phyloP scores from a whole-genome alignment of 2,329 filamentous ascomycete genomes.

The Botrytis cinerea region DNA sequence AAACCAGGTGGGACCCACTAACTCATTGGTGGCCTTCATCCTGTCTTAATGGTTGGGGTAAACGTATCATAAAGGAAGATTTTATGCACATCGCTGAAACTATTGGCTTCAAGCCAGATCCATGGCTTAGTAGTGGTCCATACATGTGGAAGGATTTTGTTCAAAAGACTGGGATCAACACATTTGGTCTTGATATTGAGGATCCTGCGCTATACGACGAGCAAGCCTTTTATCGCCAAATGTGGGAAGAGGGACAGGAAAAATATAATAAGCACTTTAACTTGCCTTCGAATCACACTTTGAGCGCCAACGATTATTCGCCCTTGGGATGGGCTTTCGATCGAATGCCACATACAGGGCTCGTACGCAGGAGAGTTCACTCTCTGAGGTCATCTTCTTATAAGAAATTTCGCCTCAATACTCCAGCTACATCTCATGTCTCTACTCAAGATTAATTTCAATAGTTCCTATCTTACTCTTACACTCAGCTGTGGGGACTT shows the following conservation, averaged over 20 bases:
- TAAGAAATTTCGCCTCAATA: not conserved
- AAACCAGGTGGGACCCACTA: not conserved
- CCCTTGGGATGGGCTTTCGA: not conserved
- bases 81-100: not conserved
- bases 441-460: not conserved
- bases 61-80: not conserved
- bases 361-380: not conserved
- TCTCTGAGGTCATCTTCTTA: not conserved
- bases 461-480: not conserved
- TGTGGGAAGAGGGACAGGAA: not conserved
- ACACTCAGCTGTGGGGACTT: no score
- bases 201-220: conserved; percentile 11
- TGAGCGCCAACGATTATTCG: not conserved
- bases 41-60: conserved; percentile 9
- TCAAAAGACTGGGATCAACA: conserved; percentile 6
- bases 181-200: conserved; percentile 1
- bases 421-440: not conserved
- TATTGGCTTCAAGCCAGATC: conserved; percentile 6
- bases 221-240: not conserved
- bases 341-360: not conserved
- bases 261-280: not conserved
- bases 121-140: conserved; percentile 11
- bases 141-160: conserved; percentile 19
- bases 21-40: conserved; percentile 5
- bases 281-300: fast-evolving